These are phyloP conservation scores for Calonectria multiphialidica DNA, from an alignment of 2,329 filamentous ascomycete species.

Conservation along the genomic window DNA sequence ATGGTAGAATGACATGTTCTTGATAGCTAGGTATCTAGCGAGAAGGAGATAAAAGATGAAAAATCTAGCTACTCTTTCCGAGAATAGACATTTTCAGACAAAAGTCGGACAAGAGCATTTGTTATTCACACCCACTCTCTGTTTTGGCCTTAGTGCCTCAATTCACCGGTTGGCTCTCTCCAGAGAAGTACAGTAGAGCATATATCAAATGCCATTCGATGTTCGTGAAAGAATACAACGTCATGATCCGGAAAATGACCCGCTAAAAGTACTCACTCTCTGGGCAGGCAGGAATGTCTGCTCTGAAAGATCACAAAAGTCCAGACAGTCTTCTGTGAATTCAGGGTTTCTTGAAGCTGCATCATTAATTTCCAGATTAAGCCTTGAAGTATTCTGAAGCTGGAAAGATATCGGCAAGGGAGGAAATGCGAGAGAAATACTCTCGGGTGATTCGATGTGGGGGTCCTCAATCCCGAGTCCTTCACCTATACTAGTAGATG, in stretches of 20 bases:
- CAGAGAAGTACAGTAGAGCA: no score
- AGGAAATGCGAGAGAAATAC: slow-evolving; percentile 18
- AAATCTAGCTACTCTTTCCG: no score
- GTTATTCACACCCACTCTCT: no score
- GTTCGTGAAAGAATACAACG: no score
- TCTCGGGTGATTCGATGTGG: slow-evolving; percentile 16
- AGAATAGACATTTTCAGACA: no score
- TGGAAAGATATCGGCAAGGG: slow-evolving; percentile 17
- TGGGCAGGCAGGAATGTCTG: slow-evolving; percentile 7
- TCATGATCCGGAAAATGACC: not conserved
- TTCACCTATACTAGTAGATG: not conserved
- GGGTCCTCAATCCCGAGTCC: not conserved
- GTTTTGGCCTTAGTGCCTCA: no score
- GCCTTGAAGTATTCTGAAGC: not conserved
- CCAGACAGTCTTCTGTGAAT: not conserved
- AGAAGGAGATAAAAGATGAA: no score
- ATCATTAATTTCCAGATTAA: not conserved
- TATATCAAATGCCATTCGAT: no score
- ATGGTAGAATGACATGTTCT: no score
- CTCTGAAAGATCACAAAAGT: slow-evolving; percentile 14
- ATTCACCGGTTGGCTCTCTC: no score
- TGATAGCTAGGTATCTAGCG: no score
- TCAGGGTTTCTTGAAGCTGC: not conserved
- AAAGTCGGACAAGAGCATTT: no score
- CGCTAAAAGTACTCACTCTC: slow-evolving; percentile 11